These are phyloP conservation scores for Hortiboletus flavorubellus DNA, from an alignment of 768 basidiomycete genomes.

Conservation along the genomic window DNA sequence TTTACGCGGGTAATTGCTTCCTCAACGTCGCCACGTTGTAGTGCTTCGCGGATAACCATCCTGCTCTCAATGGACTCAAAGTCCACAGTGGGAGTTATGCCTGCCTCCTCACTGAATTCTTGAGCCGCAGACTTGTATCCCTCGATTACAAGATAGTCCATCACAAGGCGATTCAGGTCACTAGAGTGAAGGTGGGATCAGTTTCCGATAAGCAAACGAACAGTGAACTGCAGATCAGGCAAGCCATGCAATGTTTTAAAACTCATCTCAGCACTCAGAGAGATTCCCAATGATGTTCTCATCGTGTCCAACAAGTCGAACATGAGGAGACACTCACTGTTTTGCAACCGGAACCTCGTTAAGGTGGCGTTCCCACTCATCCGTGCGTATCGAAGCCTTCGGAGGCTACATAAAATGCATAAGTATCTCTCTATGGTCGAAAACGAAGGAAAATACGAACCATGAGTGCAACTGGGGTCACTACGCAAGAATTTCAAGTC, in stretches of 20 bases:
- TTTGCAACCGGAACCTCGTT: constrained; percentile 83
- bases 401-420: constrained; percentile 35
- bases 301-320: constrained; percentile 41
- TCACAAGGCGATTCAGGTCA: constrained; percentile 90
- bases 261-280: constrained; percentile 82
- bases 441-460: constrained; percentile 22
- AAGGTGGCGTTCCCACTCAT: constrained; percentile 85
- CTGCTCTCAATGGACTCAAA: constrained; percentile 91
- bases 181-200: constrained; percentile 42
- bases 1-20: constrained; percentile 95
- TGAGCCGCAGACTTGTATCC: constrained; percentile 96
- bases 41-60: constrained; percentile 90
- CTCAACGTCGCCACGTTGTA: constrained; percentile 92
- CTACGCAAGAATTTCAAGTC: constrained; percentile 32
- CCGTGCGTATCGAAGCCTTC: constrained; percentile 62
- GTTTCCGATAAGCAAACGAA: constrained; percentile 9
- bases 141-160: constrained; percentile 97
- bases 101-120: constrained; percentile 89
- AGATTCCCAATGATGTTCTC: constrained; percentile 96
- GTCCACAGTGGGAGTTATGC: constrained; percentile 72
- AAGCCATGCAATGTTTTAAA: constrained; percentile 77
- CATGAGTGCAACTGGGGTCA: constrained; percentile 26
- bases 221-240: constrained; percentile 58
- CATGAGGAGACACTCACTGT: constrained; percentile 60
- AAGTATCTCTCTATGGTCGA: background rate